Evolutionary conservation across 2,329 filamentous ascomycete species (phyloP).

Genomic region (Fusarium sp.): DNA sequence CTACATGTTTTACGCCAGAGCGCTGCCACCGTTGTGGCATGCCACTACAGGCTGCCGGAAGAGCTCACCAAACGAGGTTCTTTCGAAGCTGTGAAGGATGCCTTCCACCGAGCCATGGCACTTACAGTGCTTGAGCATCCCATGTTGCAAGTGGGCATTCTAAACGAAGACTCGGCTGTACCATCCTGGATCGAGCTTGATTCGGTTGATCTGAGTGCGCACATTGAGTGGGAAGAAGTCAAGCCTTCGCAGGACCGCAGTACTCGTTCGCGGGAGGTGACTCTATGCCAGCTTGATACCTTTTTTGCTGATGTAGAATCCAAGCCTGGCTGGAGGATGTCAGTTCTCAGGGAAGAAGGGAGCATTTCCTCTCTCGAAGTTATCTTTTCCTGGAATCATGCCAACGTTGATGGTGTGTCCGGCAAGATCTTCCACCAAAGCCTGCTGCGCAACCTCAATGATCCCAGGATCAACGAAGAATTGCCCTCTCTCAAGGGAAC

Average conservation of each 20-base stretch:
- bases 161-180: conserved; percentile 32
- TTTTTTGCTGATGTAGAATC: conserved; percentile 38
- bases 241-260: neutral
- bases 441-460: conserved; percentile 44
- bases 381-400: conserved; percentile 45
- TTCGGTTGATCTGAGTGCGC: conserved; percentile 20
- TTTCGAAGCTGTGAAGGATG: conserved; percentile 5
- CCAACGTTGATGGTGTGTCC: conserved; percentile 45
- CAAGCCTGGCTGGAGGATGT: conserved; percentile 43
- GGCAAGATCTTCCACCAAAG: conserved; percentile 49
- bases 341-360: conserved; percentile 28
- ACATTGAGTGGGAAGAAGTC: conserved; percentile 30
- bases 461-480: neutral
- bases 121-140: conserved; percentile 35
- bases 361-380: conserved; percentile 35
- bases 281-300: conserved; percentile 29
- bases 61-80: neutral
- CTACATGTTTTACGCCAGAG: conserved; percentile 33
- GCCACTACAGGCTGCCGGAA: conserved; percentile 28
- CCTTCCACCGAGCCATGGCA: conserved; percentile 28
- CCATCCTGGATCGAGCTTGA: conserved; percentile 34
- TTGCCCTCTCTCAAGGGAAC: neutral
- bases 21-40: conserved; percentile 28
- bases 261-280: conserved; percentile 2
- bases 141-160: conserved; percentile 34